Percentiles rank a stretch among this genome's conserved stretches.
These are phyloP conservation scores for Alternaria arbusti DNA, from an alignment of 2,329 filamentous ascomycete genomes.

Conservation along the genomic window DNA sequence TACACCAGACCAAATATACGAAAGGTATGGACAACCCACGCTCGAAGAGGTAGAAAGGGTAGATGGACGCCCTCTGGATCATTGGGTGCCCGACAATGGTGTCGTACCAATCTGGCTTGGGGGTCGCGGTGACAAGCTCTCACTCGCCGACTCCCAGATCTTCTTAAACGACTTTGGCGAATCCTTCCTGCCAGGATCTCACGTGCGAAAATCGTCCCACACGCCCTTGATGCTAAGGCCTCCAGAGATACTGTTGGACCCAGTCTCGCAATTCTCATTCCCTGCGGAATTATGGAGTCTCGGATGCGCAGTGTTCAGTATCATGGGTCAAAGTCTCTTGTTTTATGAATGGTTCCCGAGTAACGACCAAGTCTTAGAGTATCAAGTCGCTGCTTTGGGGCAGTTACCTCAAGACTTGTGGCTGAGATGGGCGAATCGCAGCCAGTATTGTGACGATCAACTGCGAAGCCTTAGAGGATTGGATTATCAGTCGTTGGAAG, in stretches of 20 bases:
- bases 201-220: background rate
- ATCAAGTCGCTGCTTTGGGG: constrained; percentile 11
- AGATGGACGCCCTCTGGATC: constrained; percentile 13
- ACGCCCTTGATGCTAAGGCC: background rate
- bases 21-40: background rate
- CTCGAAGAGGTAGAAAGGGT: background rate
- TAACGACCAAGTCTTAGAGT: constrained; percentile 9
- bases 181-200: background rate
- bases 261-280: background rate
- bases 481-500: constrained; percentile 6
- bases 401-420: constrained; percentile 10
- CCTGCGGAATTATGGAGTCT: background rate
- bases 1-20: background rate
- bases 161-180: background rate
- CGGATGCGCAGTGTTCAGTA: background rate
- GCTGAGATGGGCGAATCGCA: constrained; percentile 2
- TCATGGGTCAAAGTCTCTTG: background rate
- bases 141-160: background rate
- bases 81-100: constrained; percentile 16
- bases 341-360: background rate
- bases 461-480: constrained; percentile 9
- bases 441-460: constrained; percentile 8
- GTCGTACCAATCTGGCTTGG: constrained; percentile 16
- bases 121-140: constrained; percentile 5
- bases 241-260: background rate